Percentiles rank a stretch among this genome's conserved stretches.
phyloP scores from a whole-genome alignment of 352 stramenopile genomes.

The Pythium catenulatum region DNA sequence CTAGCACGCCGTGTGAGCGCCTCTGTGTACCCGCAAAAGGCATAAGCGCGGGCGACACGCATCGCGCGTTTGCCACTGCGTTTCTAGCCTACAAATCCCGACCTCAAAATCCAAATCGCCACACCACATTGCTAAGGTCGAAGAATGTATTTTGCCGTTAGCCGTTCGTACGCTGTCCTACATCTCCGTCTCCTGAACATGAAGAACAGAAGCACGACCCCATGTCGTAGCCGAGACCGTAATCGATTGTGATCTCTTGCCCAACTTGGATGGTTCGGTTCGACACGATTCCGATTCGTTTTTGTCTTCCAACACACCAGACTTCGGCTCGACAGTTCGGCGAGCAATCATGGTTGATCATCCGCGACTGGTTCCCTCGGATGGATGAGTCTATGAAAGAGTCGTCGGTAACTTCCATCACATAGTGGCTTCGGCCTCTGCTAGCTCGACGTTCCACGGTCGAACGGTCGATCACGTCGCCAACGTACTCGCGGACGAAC shows the following conservation, averaged over 20 bases:
- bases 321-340: neutral
- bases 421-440: neutral
- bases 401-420: neutral
- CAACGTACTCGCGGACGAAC: neutral
- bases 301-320: neutral
- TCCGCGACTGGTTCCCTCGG: neutral
- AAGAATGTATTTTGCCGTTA: no score
- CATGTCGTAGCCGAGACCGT: neutral
- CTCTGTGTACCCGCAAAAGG: conserved; percentile 7
- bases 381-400: neutral
- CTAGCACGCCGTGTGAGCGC: no score
- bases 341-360: neutral
- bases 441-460: neutral
- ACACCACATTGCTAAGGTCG: no score
- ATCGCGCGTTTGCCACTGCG: no score
- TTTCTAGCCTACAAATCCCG: no score
- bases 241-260: neutral
- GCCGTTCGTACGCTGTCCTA: no score
- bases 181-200: neutral
- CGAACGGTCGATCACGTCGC: neutral
- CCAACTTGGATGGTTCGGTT: neutral
- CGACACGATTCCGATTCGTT: neutral
- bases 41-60: no score
- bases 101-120: no score
- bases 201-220: neutral